Conservation (phyloP, 106 monocot genomes). For the Acorus gramineus region DNA sequence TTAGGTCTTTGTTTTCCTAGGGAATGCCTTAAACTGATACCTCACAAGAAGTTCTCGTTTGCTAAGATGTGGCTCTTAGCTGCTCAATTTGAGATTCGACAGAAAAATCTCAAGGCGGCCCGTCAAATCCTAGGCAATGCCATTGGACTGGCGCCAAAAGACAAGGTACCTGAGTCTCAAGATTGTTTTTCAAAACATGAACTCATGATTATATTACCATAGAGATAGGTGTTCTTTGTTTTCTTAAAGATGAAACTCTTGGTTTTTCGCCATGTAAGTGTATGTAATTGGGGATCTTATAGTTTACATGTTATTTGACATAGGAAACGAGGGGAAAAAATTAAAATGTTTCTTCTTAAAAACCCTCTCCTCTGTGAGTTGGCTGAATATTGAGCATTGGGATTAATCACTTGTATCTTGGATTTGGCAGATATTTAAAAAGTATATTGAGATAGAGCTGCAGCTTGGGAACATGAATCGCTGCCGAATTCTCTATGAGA, state of each 20-base stretch:
- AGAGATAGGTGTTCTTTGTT: not conserved
- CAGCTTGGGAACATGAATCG: slow-evolving; percentile 77
- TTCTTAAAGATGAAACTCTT: too few relatives aligned
- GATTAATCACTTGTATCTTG: too few relatives aligned
- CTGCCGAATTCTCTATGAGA: slow-evolving; percentile 69
- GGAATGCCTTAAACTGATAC: slow-evolving; percentile 81
- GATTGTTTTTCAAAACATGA: too few relatives aligned
- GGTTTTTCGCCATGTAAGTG: too few relatives aligned
- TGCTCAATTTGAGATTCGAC: slow-evolving; percentile 90
- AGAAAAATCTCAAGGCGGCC: slow-evolving; percentile 64
- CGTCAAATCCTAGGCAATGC: slow-evolving; percentile 80
- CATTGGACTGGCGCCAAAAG: slow-evolving; percentile 92
- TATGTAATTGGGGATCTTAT: too few relatives aligned
- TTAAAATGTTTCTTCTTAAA: too few relatives aligned
- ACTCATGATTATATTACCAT: not conserved
- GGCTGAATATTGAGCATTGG: too few relatives aligned
- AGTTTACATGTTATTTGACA: too few relatives aligned
- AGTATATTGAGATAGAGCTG: slow-evolving; percentile 87
- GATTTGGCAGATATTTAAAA: slow-evolving; percentile 63
- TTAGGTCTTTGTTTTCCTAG: slow-evolving; percentile 15
- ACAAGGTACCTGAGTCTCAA: slow-evolving; percentile 35
- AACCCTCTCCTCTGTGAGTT: too few relatives aligned
- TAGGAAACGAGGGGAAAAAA: too few relatives aligned
- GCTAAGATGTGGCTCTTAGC: slow-evolving; percentile 95
- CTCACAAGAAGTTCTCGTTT: slow-evolving; percentile 96